phyloP scores from a whole-genome alignment of 306 rosid species.

The Albizia julibrissin region DNA sequence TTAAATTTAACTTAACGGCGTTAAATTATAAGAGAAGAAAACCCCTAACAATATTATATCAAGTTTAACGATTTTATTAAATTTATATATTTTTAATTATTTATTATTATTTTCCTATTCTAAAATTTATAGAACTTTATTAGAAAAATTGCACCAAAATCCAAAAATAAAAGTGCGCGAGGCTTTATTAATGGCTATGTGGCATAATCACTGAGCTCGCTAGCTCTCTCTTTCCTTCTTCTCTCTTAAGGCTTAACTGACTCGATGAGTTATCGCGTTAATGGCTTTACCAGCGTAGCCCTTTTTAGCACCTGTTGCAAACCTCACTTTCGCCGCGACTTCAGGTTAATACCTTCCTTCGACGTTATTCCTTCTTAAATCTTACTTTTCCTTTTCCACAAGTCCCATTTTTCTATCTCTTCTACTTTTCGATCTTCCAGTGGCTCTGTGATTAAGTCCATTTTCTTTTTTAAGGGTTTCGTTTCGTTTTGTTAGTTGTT shows the following conservation, averaged over 20 bases:
- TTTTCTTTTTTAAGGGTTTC: conserved; percentile 37
- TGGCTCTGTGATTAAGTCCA: too few relatives aligned
- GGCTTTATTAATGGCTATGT: background rate
- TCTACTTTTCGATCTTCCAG: background rate
- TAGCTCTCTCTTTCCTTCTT: too few relatives aligned
- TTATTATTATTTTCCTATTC: too few relatives aligned
- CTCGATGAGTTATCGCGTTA: background rate
- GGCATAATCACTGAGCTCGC: background rate
- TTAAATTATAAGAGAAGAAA: too few relatives aligned
- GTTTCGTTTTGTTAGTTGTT: conserved; percentile 34
- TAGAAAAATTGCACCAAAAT: too few relatives aligned
- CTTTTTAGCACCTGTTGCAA: background rate
- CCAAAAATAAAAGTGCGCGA: background rate
- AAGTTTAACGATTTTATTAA: too few relatives aligned
- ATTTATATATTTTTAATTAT: too few relatives aligned
- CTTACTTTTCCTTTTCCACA: background rate
- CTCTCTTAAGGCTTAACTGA: background rate
- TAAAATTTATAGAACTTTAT: too few relatives aligned
- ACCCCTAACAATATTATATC: too few relatives aligned
- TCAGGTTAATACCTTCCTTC: background rate
- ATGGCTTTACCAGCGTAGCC: background rate
- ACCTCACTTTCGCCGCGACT: background rate
- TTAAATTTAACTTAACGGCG: too few relatives aligned
- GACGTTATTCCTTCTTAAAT: background rate
- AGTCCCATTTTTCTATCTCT: background rate